A percentile compares a stretch with the other conserved stretches of the same genome.
Conservation (phyloP, 2,329 filamentous ascomycete genomes). For the Trichoderma sp. region DNA sequence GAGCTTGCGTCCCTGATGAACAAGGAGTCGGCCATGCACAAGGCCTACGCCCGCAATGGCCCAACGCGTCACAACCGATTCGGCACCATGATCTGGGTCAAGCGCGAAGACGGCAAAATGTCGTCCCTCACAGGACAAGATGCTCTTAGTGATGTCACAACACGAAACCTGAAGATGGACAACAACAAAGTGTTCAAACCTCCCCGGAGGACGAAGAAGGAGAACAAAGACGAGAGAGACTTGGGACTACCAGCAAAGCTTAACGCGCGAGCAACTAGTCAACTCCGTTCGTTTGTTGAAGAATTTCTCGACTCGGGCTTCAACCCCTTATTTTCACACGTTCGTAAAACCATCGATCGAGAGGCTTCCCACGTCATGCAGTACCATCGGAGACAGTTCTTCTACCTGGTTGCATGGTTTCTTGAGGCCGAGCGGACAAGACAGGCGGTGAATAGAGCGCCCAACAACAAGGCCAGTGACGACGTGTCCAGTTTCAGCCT, state of each 20-base stretch:
- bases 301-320: constrained; percentile 95
- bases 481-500: constrained; percentile 79
- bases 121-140: constrained; percentile 88
- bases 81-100: constrained; percentile 96
- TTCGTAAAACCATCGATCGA: constrained; percentile 86
- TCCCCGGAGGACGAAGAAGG: constrained; percentile 64
- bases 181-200: constrained; percentile 87
- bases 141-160: constrained; percentile 71
- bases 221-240: constrained; percentile 68
- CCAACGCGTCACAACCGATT: constrained; percentile 91
- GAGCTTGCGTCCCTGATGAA: constrained; percentile 75
- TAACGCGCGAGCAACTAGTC: constrained; percentile 70
- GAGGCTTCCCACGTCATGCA: constrained; percentile 80
- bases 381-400: constrained; percentile 81
- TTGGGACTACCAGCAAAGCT: constrained; percentile 74
- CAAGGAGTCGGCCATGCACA: constrained; percentile 82
- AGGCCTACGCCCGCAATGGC: constrained; percentile 73
- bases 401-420: constrained; percentile 93
- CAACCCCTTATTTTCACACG: constrained; percentile 83
- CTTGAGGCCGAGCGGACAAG: constrained; percentile 80
- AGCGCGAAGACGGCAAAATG: constrained; percentile 80
- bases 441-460: constrained; percentile 60
- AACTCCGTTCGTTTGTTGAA: constrained; percentile 80
- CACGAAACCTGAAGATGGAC: constrained; percentile 85
- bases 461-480: constrained; percentile 49